A percentile compares a stretch with the other conserved stretches of the same genome.
phyloP scores from a whole-genome alignment of 441 rosid genomes.

The Raphanus hybrid region DNA sequence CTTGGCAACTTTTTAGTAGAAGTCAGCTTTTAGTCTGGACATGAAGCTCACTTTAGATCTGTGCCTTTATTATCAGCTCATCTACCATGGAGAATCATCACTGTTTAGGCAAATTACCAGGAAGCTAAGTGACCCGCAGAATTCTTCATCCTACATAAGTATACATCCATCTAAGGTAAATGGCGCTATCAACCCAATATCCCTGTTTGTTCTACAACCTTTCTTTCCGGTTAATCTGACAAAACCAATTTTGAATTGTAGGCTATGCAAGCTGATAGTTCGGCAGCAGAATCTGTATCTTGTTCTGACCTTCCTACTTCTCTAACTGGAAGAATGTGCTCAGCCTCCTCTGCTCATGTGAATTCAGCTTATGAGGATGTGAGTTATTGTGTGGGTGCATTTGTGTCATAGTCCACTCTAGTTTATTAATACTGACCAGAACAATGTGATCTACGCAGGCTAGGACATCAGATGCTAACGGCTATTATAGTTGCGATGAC shows the following conservation, averaged over 20 bases:
- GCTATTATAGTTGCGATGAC: constrained; percentile 80
- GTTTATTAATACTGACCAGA: constrained; percentile 3
- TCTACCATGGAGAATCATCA: constrained; percentile 57
- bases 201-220: not conserved
- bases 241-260: constrained; percentile 32
- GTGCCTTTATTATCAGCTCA: constrained; percentile 61
- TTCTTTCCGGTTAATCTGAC: constrained; percentile 13
- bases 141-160: constrained; percentile 54
- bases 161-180: constrained; percentile 62
- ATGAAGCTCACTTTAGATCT: constrained; percentile 33
- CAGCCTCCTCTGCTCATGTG: constrained; percentile 51
- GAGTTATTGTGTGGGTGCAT: constrained; percentile 44
- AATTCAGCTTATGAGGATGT: too few species aligned
- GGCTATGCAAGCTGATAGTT: constrained; percentile 61
- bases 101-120: constrained; percentile 66
- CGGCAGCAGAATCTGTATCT: constrained; percentile 62
- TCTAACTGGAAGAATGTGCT: constrained; percentile 44
- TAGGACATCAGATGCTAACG: constrained; percentile 58
- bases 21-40: not conserved
- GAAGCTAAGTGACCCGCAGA: constrained; percentile 54
- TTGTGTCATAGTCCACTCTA: constrained; percentile 2
- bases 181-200: constrained; percentile 3
- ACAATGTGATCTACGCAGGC: constrained; percentile 52
- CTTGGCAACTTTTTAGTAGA: too few species aligned
- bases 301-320: constrained; percentile 60